Evolutionary conservation across 805 yeast species (phyloP).

Genomic region (Saturnispora kantuleensis): DNA sequence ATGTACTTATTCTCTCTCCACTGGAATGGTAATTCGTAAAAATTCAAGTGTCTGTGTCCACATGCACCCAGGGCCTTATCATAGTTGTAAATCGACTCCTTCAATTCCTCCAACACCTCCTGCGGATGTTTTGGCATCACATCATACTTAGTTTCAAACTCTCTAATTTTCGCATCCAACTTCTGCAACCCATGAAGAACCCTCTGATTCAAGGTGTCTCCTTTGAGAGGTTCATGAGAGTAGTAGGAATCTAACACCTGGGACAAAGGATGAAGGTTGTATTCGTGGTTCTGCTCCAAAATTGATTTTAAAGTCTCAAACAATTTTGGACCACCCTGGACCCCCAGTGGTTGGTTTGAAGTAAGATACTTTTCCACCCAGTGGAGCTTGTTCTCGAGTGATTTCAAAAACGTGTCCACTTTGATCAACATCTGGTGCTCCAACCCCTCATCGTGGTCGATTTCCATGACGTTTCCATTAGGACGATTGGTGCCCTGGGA

Average conservation of each 20-base stretch:
- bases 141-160: conserved; percentile 28
- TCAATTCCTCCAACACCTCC: conserved; percentile 21
- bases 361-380: conserved; percentile 21
- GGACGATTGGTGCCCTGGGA: no score
- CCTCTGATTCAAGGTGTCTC: conserved; percentile 15
- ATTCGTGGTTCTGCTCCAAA: conserved; percentile 18
- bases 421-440: conserved; percentile 22
- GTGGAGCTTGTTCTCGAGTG: conserved; percentile 22
- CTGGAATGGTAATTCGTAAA: conserved; percentile 79
- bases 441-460: conserved; percentile 7
- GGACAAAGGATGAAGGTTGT: conserved; percentile 21
- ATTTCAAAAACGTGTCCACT: conserved; percentile 22
- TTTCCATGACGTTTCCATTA: neutral
- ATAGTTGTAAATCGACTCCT: conserved; percentile 35
- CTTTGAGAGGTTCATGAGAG: conserved; percentile 12
- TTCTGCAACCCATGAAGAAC: conserved; percentile 29
- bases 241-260: conserved; percentile 25
- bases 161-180: conserved; percentile 32
- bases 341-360: conserved; percentile 6
- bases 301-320: conserved; percentile 19
- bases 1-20: conserved; percentile 92
- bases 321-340: conserved; percentile 16
- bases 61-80: conserved; percentile 38
- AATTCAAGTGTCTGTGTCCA: conserved; percentile 46
- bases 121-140: conserved; percentile 20